Evolutionary conservation across 371 early-diverging fungal species (phyloP).

Genomic region (Paramicrosporidium saccamoebae): DNA sequence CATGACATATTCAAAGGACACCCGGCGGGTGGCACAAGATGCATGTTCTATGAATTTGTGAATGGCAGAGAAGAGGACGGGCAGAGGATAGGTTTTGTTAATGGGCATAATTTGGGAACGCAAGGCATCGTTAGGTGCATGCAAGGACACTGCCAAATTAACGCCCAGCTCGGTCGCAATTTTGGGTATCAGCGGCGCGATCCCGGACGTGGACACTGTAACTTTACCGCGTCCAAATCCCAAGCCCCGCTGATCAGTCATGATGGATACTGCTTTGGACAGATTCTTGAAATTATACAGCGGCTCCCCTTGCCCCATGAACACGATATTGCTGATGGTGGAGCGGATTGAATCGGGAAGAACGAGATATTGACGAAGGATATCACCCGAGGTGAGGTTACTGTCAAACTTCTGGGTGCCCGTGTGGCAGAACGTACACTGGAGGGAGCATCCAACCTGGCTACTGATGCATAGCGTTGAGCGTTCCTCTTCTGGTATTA

Average conservation of each 20-base stretch:
- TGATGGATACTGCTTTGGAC: constrained; percentile 20
- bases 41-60: constrained; percentile 13
- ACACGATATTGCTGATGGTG: constrained; percentile 40
- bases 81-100: constrained; percentile 37
- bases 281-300: constrained; percentile 48
- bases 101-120: constrained; percentile 48
- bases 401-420: constrained; percentile 52
- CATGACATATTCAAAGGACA: constrained; percentile 63
- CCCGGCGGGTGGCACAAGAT: constrained; percentile 11
- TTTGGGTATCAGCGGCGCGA: constrained; percentile 35
- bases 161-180: constrained; percentile 37
- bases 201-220: constrained; percentile 62
- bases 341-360: constrained; percentile 11
- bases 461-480: constrained; percentile 58
- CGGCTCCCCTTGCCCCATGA: constrained; percentile 79
- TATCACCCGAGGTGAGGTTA: constrained; percentile 39
- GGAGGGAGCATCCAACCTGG: constrained; percentile 59
- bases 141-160: constrained; percentile 50
- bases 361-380: constrained; percentile 51
- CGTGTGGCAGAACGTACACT: constrained; percentile 65
- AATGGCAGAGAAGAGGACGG: constrained; percentile 27
- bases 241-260: constrained; percentile 31
- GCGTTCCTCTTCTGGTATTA: constrained; percentile 23
- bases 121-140: constrained; percentile 43
- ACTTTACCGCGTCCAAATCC: constrained; percentile 29